Evolutionary conservation across 345 rosid species (phyloP), one percentile per base, ranked within the genome.

Genomic region (Anacardium occidentale): DNA sequence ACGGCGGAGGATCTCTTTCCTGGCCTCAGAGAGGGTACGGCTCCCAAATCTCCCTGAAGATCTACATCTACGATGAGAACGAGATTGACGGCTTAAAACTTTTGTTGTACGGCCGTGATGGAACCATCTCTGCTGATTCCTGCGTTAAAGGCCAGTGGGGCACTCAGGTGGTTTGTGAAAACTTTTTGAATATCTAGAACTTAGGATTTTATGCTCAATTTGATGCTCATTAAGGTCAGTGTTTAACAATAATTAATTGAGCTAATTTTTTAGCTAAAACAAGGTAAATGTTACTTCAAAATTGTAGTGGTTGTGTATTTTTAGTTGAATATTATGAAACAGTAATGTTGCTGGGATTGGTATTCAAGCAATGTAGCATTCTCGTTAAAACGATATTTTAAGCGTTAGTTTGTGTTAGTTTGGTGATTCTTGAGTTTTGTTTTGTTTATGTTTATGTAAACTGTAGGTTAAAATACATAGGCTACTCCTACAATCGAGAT

Each of bases 71-170:
- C 74, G 93, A 87, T 7, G 98, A 95, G 82, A 78, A 79, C 71
- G 98, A 95, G 85, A 84, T 92, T 60, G 96, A 87, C 55, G 97
- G 99, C 50, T 37, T 95, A 44, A 86, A 76, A 80, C 78, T 74
- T 76, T 82, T 95, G 63, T 29, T 95, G 90, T 85, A 84, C 74
- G 98, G 98, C 18, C 76, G 97, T 18, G 93, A 89, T 26, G 90
- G 93, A 3, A 75, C 74, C 68, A 76, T 92, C 55, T 61, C 88
- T 25, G 68, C 89, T 72, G 74, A 83, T 55, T 77, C 86, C 32
- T 91, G 99, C 79, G 78, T 91, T 63, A 88, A 86, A 81, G 98
- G 98, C 78, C 98, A 92, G 76, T 92, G 99, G 98, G 99, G 96
- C 62, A 85, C 96, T 74, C 99, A 95, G 98, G 98, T 92, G 69